Evolutionary conservation across 2,329 filamentous ascomycete genomes (phyloP).

Genomic region (Sarocladium brachiariae): DNA sequence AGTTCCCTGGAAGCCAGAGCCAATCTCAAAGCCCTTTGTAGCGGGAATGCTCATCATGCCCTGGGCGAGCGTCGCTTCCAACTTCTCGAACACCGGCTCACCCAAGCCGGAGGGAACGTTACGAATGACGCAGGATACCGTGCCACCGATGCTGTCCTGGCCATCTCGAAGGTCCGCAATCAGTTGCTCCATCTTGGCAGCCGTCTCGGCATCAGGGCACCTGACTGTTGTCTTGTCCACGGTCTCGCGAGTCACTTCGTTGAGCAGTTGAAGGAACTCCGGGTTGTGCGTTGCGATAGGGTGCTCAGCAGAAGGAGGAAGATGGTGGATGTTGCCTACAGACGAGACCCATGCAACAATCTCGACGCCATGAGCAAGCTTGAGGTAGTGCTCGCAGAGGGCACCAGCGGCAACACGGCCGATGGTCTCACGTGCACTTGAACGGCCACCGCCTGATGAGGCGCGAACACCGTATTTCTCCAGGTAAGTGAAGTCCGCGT

Average conservation of each 20-base stretch:
- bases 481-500: slow-evolving; percentile 95
- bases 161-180: slow-evolving; percentile 73
- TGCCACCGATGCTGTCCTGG: slow-evolving; percentile 87
- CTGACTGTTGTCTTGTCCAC: slow-evolving; percentile 84
- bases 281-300: slow-evolving; percentile 2
- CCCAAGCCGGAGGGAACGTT: slow-evolving; percentile 81
- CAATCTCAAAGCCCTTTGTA: slow-evolving; percentile 92
- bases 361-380: slow-evolving; percentile 73
- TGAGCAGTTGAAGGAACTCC: slow-evolving; percentile 28
- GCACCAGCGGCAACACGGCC: slow-evolving; percentile 85
- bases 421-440: slow-evolving; percentile 91
- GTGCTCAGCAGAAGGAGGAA: slow-evolving; percentile 11
- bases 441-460: slow-evolving; percentile 80
- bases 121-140: slow-evolving; percentile 87
- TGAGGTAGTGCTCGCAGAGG: slow-evolving; percentile 89
- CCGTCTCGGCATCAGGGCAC: slow-evolving; percentile 64
- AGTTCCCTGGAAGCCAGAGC: slow-evolving; percentile 83
- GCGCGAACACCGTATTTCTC: slow-evolving; percentile 97
- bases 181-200: slow-evolving; percentile 66
- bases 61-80: slow-evolving; percentile 85
- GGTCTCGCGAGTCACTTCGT: slow-evolving; percentile 63
- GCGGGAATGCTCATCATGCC: slow-evolving; percentile 95
- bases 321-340: slow-evolving; percentile 54
- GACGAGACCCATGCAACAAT: slow-evolving; percentile 87
- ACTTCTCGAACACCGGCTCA: slow-evolving; percentile 92